Base-by-base conservation (phyloP, 2,329 filamentous ascomycete genomes). In the Lachnum nothofagi region DNA sequence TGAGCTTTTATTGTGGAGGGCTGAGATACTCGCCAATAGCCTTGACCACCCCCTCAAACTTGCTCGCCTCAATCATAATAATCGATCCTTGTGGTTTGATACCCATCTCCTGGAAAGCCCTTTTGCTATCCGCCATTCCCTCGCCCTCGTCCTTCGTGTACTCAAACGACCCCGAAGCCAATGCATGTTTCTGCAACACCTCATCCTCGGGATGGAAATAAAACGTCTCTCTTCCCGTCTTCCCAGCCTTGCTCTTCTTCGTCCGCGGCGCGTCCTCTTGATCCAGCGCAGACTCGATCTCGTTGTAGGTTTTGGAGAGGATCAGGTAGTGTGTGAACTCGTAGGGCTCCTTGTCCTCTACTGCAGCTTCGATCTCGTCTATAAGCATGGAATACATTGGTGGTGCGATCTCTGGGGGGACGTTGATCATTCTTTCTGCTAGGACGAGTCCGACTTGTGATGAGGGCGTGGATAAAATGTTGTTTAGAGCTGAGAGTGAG, bases 171-270 rank as follows among this genome's bases (percentile, higher is more conserved):
- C 83, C 86, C 55, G 78, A 74, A 12, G 81, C 88, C 33, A 81
- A 53, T 2, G 89, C 86, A 69, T 91, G 78, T 63, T 82, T 82
- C 57, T 93, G 82, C 61, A 96, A 71, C 44, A 91, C 79, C 73
- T 97, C 93, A 64, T 98, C 93, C 70, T 98, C 93, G 0, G 90
- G 86, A 66, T 98, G 93, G 74, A 97, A 98, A 70, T 91, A 94
- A 70, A 90, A 95, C 27, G 80, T 74, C 60, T 86, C 78, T 7
- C 74, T 70, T 44, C 76, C 74, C 51, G 78, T 70, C 66, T 77
- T 78, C 65, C 79, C 82, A 54, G 75, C 79, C 71, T 85, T 86
- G 70, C 86, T 91, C 59, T 74, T 71, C 70, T 79, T 82, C 60
- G 77, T 76, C 55, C 82, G 77, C 31, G 72, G 71, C 5, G 73